phyloP scores from a whole-genome alignment of 306 rosid species.

The Pueraria montana region DNA sequence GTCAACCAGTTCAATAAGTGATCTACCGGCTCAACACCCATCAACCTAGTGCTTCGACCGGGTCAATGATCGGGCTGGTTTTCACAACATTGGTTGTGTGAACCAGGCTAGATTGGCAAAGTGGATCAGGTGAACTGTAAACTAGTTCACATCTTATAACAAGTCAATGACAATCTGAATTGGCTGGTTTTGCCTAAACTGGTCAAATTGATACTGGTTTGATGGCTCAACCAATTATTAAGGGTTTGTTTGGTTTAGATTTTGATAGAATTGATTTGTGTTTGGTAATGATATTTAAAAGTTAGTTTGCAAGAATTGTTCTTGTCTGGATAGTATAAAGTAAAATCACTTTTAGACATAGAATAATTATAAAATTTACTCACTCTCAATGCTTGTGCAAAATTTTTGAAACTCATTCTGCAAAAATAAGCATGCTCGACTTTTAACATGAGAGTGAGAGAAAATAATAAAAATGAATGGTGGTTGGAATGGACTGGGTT shows the following conservation, averaged over 20 bases:
- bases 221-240: not conserved
- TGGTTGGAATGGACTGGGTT: not conserved
- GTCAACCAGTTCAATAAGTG: no score
- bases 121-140: constrained; percentile 23
- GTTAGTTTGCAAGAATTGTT: not conserved
- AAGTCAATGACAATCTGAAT: constrained; percentile 11
- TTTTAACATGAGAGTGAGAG: not conserved
- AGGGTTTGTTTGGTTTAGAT: not conserved
- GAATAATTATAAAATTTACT: not conserved
- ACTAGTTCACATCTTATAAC: not conserved
- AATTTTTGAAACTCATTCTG: not conserved
- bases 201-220: not conserved
- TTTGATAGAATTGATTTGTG: not conserved
- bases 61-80: no score
- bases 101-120: constrained; percentile 31
- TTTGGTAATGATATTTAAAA: not conserved
- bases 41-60: no score
- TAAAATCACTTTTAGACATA: not conserved
- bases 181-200: not conserved
- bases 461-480: not conserved
- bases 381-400: no score
- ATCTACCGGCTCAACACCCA: no score
- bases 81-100: no score
- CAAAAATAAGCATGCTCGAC: not conserved
- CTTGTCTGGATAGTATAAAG: not conserved